These are phyloP conservation scores for Talaromyces sp. DNA, from an alignment of 2,329 filamentous ascomycete genomes.

Conservation along the genomic window DNA sequence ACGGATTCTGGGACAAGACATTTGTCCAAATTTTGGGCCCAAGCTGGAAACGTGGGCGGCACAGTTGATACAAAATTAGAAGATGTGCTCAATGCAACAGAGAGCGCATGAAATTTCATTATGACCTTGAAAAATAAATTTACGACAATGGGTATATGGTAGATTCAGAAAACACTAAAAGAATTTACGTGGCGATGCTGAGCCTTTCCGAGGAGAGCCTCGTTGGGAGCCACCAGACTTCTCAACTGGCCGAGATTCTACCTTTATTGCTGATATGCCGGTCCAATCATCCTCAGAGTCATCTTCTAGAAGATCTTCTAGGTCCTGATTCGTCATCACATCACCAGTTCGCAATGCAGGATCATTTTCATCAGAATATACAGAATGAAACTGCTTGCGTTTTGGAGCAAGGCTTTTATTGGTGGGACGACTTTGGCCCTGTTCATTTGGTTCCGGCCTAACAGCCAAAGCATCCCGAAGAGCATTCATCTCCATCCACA, in stretches of 20 bases:
- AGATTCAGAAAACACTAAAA: not conserved
- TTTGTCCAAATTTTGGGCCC: slow-evolving; percentile 48
- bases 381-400: not conserved
- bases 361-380: slow-evolving; percentile 4
- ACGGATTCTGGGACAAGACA: slow-evolving; percentile 47
- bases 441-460: not conserved
- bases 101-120: not conserved
- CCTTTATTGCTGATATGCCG: slow-evolving; percentile 16
- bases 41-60: slow-evolving; percentile 42
- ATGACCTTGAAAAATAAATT: not conserved
- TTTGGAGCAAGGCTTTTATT: not conserved
- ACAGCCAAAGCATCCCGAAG: not conserved
- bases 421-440: not conserved
- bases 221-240: not conserved
- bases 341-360: not conserved
- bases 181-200: slow-evolving; percentile 10
- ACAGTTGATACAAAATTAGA: slow-evolving; percentile 40
- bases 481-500: slow-evolving; percentile 19
- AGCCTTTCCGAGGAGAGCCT: slow-evolving; percentile 7
- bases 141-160: not conserved
- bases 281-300: slow-evolving; percentile 11
- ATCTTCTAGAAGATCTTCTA: slow-evolving; percentile 13
- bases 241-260: slow-evolving; percentile 8
- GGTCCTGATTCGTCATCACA: slow-evolving; percentile 1
- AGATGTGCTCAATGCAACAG: slow-evolving; percentile 36